Percentiles rank a stretch among this genome's conserved stretches.
These are phyloP conservation scores for Salix purpurea DNA, from an alignment of 345 rosid species.

Conservation along the genomic window DNA sequence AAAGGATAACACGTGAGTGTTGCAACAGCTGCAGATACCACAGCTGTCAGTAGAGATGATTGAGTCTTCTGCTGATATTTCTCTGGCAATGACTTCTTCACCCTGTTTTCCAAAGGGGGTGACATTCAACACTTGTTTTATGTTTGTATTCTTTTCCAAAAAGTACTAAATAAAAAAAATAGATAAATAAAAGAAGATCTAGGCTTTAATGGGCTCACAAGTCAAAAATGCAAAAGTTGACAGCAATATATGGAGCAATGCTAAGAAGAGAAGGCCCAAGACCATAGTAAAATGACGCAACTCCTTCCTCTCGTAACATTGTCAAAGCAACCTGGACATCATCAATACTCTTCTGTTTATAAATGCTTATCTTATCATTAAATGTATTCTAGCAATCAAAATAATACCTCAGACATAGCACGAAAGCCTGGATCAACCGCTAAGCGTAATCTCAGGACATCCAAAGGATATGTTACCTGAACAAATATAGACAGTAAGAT, in stretches of 20 bases:
- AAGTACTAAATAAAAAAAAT: neutral
- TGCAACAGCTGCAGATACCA: constrained; percentile 76
- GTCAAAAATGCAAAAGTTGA: constrained; percentile 88
- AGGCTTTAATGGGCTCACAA: constrained; percentile 54
- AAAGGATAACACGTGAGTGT: constrained; percentile 92
- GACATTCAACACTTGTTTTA: neutral
- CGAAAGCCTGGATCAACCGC: constrained; percentile 89
- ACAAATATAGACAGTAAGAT: constrained; percentile 5
- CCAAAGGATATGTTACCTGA: constrained; percentile 91
- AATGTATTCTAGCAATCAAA: neutral
- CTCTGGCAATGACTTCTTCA: constrained; percentile 89
- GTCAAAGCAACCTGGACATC: constrained; percentile 67
- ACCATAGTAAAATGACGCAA: constrained; percentile 79
- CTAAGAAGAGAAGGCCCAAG: constrained; percentile 92
- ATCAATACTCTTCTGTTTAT: constrained; percentile 5
- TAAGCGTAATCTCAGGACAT: constrained; percentile 83
- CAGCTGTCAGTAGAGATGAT: constrained; percentile 76
- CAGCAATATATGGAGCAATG: constrained; percentile 96
- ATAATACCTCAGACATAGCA: constrained; percentile 79
- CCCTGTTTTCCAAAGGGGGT: constrained; percentile 41
- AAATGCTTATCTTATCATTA: constrained; percentile 12
- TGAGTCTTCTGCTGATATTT: constrained; percentile 66
- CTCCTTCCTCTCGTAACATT: constrained; percentile 94
- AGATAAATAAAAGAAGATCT: neutral
- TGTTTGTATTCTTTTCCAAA: neutral